phyloP scores from a whole-genome alignment of 192 early-diverging fungal genomes.

The Podila epicladia region DNA sequence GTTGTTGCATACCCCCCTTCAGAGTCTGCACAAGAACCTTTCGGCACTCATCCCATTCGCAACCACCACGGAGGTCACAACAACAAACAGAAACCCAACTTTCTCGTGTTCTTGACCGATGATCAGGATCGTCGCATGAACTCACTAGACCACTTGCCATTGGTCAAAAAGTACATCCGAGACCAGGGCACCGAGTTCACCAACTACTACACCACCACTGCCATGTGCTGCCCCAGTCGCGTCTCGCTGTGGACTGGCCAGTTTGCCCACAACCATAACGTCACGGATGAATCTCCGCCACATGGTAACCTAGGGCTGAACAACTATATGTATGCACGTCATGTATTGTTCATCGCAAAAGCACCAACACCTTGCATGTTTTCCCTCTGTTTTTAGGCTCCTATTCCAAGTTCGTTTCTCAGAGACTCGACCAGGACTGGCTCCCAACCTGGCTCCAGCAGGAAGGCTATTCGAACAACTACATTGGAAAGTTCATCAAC shows the following conservation, averaged over 20 bases:
- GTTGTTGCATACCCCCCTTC: not conserved
- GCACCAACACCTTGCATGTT: not conserved
- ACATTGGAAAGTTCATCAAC: conserved; percentile 77
- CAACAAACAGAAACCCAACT: conserved; percentile 63
- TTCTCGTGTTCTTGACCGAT: conserved; percentile 72
- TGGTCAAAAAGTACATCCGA: conserved; percentile 67
- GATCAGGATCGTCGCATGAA: conserved; percentile 68
- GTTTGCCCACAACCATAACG: conserved; percentile 71
- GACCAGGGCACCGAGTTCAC: conserved; percentile 66
- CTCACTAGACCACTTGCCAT: conserved; percentile 68
- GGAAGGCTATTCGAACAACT: conserved; percentile 70
- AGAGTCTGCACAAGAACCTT: not conserved
- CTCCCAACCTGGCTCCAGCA: conserved; percentile 40
- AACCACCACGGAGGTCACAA: conserved; percentile 1
- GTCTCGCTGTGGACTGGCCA: conserved; percentile 66
- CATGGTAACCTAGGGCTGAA: conserved; percentile 19
- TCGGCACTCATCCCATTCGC: not conserved
- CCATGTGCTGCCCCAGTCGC: conserved; percentile 72
- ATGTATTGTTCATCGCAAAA: too few species aligned
- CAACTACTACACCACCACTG: conserved; percentile 70
- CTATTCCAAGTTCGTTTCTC: conserved; percentile 45
- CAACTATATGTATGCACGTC: too few species aligned
- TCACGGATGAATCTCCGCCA: conserved; percentile 42
- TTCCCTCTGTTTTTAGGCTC: conserved; percentile 11
- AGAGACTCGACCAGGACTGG: conserved; percentile 41